Conservation (phyloP, 257 asterid species). For the Scutellaria galericulata region DNA sequence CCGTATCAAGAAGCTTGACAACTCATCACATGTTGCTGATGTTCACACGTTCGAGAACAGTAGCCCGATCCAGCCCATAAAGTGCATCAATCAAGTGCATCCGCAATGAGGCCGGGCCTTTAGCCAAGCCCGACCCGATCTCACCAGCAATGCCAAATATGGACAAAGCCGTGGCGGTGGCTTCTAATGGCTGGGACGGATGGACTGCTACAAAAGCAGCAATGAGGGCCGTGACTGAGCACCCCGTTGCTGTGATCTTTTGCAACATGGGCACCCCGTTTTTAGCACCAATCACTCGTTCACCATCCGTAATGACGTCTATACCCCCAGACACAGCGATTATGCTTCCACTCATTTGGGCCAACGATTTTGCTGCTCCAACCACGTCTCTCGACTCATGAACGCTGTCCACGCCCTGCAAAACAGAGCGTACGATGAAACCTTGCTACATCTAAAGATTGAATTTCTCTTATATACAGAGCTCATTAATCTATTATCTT, state of each 20-base stretch:
- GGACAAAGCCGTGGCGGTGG: constrained; percentile 82
- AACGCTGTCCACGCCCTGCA: constrained; percentile 79
- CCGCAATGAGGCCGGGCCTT: constrained; percentile 87
- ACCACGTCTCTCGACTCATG: constrained; percentile 74
- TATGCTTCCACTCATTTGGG: constrained; percentile 58
- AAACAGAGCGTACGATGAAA: not conserved
- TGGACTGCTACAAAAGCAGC: constrained; percentile 80
- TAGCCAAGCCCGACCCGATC: constrained; percentile 60
- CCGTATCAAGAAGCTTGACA: not conserved
- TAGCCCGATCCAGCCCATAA: constrained; percentile 54
- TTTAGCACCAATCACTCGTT: constrained; percentile 59
- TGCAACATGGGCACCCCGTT: constrained; percentile 91
- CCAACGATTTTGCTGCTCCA: constrained; percentile 78
- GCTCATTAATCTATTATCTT: too few relatives aligned
- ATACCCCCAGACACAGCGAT: constrained; percentile 88
- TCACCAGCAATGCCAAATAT: constrained; percentile 82
- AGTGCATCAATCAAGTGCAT: constrained; percentile 72
- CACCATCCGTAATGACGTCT: constrained; percentile 78
- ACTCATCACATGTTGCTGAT: constrained; percentile 45
- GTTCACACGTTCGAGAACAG: constrained; percentile 45
- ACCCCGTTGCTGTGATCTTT: constrained; percentile 89
- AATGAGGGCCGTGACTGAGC: constrained; percentile 83
- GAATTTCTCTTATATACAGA: too few relatives aligned
- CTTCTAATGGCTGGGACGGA: constrained; percentile 67
- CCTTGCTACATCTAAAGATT: too few relatives aligned